Evolutionary conservation across 768 basidiomycete species (phyloP).

Genomic region (Mycena leptocephala): DNA sequence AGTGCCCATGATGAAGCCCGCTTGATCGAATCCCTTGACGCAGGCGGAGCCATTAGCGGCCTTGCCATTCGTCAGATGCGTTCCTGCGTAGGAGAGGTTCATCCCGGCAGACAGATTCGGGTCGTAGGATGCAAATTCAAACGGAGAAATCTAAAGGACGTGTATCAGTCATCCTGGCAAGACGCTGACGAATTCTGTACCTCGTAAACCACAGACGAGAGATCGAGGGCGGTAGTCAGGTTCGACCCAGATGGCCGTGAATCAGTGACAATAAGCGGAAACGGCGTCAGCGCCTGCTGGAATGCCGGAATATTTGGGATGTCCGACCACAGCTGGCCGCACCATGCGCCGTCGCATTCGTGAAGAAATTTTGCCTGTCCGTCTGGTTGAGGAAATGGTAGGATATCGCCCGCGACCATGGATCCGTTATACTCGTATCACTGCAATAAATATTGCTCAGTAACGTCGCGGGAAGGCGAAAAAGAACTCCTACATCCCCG

Average conservation of each 20-base stretch:
- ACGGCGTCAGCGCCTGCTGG: slow-evolving; percentile 67
- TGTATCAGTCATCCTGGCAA: neutral
- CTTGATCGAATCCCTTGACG: slow-evolving; percentile 83
- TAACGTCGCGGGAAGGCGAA: neutral
- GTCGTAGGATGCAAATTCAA: slow-evolving; percentile 84
- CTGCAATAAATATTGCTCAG: slow-evolving; percentile 48
- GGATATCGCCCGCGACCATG: slow-evolving; percentile 76
- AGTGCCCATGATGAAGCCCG: slow-evolving; percentile 81
- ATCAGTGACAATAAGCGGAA: slow-evolving; percentile 78
- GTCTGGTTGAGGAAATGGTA: slow-evolving; percentile 86
- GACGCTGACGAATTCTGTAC: slow-evolving; percentile 47
- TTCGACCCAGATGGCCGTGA: slow-evolving; percentile 66
- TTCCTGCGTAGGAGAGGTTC: slow-evolving; percentile 77
- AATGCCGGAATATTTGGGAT: slow-evolving; percentile 69
- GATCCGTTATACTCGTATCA: slow-evolving; percentile 76
- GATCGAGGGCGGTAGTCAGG: slow-evolving; percentile 54
- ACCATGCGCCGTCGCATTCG: slow-evolving; percentile 73
- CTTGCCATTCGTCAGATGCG: slow-evolving; percentile 71
- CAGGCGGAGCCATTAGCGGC: slow-evolving; percentile 73
- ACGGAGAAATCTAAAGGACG: slow-evolving; percentile 65
- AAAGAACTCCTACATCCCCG: slow-evolving; percentile 63
- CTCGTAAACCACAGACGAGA: slow-evolving; percentile 71
- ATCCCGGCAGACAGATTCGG: slow-evolving; percentile 80
- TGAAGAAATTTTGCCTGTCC: slow-evolving; percentile 70
- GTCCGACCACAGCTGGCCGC: slow-evolving; percentile 79